Percentiles rank a stretch among this genome's conserved stretches.
phyloP scores from a whole-genome alignment of 495 filamentous ascomycete species.

The Neurospora cerealis region DNA sequence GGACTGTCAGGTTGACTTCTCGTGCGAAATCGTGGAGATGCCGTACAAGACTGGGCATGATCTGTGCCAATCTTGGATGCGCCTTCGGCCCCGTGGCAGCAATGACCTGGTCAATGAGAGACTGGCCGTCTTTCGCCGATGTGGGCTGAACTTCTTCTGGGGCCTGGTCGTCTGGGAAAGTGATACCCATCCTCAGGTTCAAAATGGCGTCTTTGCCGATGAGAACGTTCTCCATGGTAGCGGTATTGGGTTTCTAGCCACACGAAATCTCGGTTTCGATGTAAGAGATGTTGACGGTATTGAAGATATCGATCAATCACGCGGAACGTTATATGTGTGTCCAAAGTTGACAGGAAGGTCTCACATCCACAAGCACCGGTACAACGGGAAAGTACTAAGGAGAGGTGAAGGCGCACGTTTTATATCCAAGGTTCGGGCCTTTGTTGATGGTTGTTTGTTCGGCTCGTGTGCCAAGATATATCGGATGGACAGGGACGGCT shows the following conservation, averaged over 20 bases:
- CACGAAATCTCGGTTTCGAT: not conserved
- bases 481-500: not conserved
- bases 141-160: not conserved
- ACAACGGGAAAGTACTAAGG: not conserved
- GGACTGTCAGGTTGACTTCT: constrained; percentile 46
- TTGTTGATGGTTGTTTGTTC: not conserved
- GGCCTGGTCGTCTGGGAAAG: not conserved
- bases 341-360: not conserved
- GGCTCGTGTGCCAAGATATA: not conserved
- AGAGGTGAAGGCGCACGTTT: not conserved
- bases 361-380: not conserved
- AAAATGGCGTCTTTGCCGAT: not conserved
- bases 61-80: constrained; percentile 41
- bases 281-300: not conserved
- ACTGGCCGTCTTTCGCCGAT: constrained; percentile 33
- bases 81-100: constrained; percentile 60
- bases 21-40: constrained; percentile 52
- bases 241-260: not conserved
- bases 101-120: constrained; percentile 61
- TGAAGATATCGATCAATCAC: not conserved
- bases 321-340: not conserved
- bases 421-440: not conserved
- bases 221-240: not conserved
- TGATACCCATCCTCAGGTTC: not conserved
- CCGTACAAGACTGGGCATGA: constrained; percentile 44